Percentiles rank a stretch among this genome's conserved stretches.
Conservation (phyloP, 179 eudicot species). For the Actinidia polygama region DNA sequence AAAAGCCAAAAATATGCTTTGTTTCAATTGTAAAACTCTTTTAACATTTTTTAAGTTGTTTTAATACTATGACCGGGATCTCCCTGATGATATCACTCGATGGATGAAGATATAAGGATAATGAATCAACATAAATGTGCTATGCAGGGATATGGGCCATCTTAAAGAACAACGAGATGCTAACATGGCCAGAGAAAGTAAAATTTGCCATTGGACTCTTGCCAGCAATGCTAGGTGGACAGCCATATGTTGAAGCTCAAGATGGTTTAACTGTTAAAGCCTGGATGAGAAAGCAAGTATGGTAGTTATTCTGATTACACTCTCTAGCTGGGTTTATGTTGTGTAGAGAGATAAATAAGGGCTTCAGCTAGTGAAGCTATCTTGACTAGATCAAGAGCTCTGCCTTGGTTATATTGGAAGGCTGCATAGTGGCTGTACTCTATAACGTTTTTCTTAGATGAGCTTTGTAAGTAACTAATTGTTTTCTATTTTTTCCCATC, state of each 20-base stretch:
- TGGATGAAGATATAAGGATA: background rate
- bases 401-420: background rate
- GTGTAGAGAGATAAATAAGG: conserved; percentile 6
- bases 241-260: conserved; percentile 96
- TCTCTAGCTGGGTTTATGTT: conserved; percentile 12
- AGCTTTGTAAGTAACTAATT: conserved; percentile 5
- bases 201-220: conserved; percentile 96
- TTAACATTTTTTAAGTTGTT: background rate
- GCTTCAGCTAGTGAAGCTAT: conserved; percentile 12
- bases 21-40: too few relatives aligned
- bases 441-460: background rate
- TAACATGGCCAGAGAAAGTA: conserved; percentile 97
- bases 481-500: conserved; percentile 16
- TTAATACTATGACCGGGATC: background rate
- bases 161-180: conserved; percentile 95
- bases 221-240: conserved; percentile 97
- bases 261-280: conserved; percentile 92
- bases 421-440: background rate
- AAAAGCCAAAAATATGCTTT: too few relatives aligned
- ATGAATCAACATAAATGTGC: conserved; percentile 5
- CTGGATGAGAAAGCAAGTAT: conserved; percentile 98
- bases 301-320: conserved; percentile 22
- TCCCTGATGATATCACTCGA: background rate
- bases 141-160: conserved; percentile 92
- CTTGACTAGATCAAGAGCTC: conserved; percentile 1